A percentile compares a stretch with the other conserved stretches of the same genome.
Evolutionary conservation across 805 yeast genomes (phyloP).

Genomic region (Vanderwaltozyma verrucispora): DNA sequence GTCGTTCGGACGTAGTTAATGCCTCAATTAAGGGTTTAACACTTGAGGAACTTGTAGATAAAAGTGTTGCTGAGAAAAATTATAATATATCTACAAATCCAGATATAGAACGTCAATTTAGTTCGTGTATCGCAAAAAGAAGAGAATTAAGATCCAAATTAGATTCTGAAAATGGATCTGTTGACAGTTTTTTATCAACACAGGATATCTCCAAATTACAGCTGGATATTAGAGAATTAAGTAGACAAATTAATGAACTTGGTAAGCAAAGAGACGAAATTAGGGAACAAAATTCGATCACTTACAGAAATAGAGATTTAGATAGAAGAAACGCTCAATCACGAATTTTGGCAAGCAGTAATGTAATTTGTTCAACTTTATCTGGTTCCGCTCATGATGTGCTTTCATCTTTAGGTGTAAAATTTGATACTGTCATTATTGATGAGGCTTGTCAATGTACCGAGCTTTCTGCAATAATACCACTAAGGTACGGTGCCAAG

Average conservation of each 20-base stretch:
- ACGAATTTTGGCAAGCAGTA: conserved; percentile 59
- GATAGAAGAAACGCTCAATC: conserved; percentile 69
- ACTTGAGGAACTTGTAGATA: conserved; percentile 76
- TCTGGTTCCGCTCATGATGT: conserved; percentile 93
- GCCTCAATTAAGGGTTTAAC: conserved; percentile 73
- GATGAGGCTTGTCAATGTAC: conserved; percentile 99
- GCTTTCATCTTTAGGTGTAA: conserved; percentile 59
- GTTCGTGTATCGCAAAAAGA: conserved; percentile 48
- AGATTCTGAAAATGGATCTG: conserved; percentile 33
- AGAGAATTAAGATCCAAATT: conserved; percentile 39
- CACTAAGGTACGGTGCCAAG: conserved; percentile 81
- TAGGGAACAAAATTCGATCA: conserved; percentile 61
- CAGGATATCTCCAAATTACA: conserved; percentile 42
- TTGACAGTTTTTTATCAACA: conserved; percentile 35
- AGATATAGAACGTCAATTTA: conserved; percentile 38
- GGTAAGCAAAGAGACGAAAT: conserved; percentile 69
- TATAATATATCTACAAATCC: conserved; percentile 31
- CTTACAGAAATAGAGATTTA: conserved; percentile 64
- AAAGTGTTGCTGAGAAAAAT: conserved; percentile 35
- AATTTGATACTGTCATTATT: conserved; percentile 81
- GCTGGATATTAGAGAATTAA: conserved; percentile 43
- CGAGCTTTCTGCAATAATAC: conserved; percentile 84
- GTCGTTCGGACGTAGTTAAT: conserved; percentile 82
- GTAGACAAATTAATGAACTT: conserved; percentile 51
- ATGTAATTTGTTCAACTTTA: conserved; percentile 81